These are phyloP conservation scores for Magnolia officinalis DNA, from an alignment of 164 flowering plant genomes.

Conservation along the genomic window DNA sequence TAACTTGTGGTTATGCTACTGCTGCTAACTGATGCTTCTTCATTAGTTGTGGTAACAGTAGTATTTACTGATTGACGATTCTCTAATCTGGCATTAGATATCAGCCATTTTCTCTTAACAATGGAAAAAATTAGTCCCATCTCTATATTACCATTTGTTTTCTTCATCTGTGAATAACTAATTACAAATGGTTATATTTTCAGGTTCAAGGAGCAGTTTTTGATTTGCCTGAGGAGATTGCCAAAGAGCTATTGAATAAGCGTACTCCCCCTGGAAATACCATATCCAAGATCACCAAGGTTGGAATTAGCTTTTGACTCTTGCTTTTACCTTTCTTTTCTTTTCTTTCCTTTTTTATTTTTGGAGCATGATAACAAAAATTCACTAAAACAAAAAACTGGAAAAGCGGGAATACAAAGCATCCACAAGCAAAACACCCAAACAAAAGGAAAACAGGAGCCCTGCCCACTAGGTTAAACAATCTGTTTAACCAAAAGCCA, in stretches of 20 bases:
- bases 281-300: slow-evolving; percentile 76
- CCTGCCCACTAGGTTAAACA: too few relatives aligned
- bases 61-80: not conserved
- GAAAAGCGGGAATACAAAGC: too few relatives aligned
- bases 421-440: too few relatives aligned
- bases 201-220: slow-evolving; percentile 98
- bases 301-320: slow-evolving; percentile 10
- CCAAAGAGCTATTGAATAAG: slow-evolving; percentile 69
- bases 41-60: too few relatives aligned
- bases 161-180: not conserved
- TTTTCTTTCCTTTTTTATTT: not conserved
- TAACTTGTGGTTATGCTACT: too few relatives aligned
- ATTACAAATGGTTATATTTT: slow-evolving; percentile 1
- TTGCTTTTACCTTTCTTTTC: not conserved
- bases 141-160: not conserved
- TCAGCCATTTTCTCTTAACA: not conserved
- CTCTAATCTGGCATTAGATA: not conserved
- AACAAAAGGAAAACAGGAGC: too few relatives aligned
- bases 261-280: slow-evolving; percentile 75
- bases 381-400: not conserved
- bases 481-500: too few relatives aligned
- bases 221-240: slow-evolving; percentile 97
- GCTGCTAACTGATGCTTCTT: slow-evolving; percentile 21
- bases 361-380: not conserved
- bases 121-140: not conserved